Evolutionary conservation across 768 basidiomycete genomes (phyloP).

Genomic region (Auriscalpium vulgare): DNA sequence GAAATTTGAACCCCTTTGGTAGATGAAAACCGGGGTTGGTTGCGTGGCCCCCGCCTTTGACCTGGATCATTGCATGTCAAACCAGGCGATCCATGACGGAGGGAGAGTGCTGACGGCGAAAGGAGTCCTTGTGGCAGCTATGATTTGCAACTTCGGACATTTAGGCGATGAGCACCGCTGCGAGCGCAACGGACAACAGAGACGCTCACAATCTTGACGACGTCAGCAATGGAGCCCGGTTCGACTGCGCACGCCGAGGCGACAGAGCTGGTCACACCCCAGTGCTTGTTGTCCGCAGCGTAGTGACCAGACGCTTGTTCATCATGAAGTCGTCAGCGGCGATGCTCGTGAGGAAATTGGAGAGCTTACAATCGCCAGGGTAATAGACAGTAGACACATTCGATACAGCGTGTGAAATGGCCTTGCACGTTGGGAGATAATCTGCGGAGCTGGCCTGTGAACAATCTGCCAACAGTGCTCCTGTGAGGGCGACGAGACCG

Average conservation of each 20-base stretch:
- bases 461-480: too few species aligned
- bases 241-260: conserved; percentile 14
- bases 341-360: too few species aligned
- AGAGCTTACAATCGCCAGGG: too few species aligned
- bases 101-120: not conserved
- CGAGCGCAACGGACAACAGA: not conserved
- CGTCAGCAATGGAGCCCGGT: conserved; percentile 14
- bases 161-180: conserved; percentile 4
- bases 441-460: too few species aligned
- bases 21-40: conserved; percentile 18
- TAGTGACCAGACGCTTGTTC: conserved; percentile 5
- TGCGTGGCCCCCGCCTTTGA: conserved; percentile 21
- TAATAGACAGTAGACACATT: too few species aligned
- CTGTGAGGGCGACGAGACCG: too few species aligned
- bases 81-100: not conserved
- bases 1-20: conserved; percentile 21
- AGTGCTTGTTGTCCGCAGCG: conserved; percentile 6
- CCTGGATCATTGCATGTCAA: not conserved
- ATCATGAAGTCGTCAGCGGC: not conserved
- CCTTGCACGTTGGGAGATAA: too few species aligned
- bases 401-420: too few species aligned
- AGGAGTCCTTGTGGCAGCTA: conserved; percentile 4
- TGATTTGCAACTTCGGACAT: conserved; percentile 6
- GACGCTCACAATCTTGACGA: conserved; percentile 10
- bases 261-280: conserved; percentile 2